Evolutionary conservation across 305 asterid species (phyloP).

Genomic region (Fraxinus velutina): DNA sequence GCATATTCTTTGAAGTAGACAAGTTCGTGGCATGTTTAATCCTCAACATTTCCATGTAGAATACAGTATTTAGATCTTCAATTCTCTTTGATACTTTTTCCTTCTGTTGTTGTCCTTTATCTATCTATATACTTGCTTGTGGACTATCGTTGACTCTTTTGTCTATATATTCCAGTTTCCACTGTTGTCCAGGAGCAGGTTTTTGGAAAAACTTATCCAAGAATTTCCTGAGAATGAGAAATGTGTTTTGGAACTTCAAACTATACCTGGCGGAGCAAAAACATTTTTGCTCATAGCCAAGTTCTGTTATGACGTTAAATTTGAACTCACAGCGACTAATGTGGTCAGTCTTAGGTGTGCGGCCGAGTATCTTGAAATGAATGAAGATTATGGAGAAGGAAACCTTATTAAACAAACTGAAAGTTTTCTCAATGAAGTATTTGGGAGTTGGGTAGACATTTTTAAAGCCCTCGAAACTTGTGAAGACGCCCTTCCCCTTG

Average conservation of each 20-base stretch:
- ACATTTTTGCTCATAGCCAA: constrained; percentile 39
- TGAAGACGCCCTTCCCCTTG: constrained; percentile 31
- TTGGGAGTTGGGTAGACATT: constrained; percentile 33
- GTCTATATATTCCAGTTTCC: constrained; percentile 35
- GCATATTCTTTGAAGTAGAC: background rate
- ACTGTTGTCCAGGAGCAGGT: constrained; percentile 34
- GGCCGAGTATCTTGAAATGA: constrained; percentile 48
- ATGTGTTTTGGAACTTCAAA: constrained; percentile 28
- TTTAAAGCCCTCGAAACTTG: constrained; percentile 38
- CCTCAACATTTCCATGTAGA: background rate
- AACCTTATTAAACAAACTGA: constrained; percentile 41
- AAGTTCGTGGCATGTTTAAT: background rate
- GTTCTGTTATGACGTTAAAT: constrained; percentile 43
- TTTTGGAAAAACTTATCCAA: constrained; percentile 30
- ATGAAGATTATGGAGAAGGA: constrained; percentile 38
- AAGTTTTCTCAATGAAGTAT: constrained; percentile 29
- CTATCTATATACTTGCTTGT: background rate
- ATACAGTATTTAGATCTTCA: background rate
- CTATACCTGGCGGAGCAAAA: constrained; percentile 44
- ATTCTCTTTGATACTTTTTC: background rate
- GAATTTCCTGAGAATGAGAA: constrained; percentile 17
- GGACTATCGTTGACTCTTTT: background rate
- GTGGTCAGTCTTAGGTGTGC: constrained; percentile 42
- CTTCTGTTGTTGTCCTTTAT: background rate
- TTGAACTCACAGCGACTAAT: constrained; percentile 35